Conservation (phyloP, 257 asterid species). For the Knoxia roxburghii region DNA sequence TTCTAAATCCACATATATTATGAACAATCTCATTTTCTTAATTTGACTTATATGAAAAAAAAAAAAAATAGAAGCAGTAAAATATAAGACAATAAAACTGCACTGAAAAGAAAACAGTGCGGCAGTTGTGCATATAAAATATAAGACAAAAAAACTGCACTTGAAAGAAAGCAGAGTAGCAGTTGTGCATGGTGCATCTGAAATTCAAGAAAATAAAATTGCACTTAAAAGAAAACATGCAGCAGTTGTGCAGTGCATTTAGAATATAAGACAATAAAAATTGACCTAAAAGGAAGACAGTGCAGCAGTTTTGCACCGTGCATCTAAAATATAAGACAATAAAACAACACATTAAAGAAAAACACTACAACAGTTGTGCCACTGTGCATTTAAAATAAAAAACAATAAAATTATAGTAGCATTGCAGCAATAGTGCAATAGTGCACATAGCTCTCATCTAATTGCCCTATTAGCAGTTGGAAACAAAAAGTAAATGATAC, state of each 20-base stretch:
- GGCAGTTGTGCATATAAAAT: too few relatives aligned
- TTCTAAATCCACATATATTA: not conserved
- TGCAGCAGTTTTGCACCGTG: not conserved
- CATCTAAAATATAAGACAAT: not conserved
- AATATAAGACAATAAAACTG: not conserved
- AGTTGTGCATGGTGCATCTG: not conserved
- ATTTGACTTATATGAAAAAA: not conserved
- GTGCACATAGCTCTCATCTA: not conserved
- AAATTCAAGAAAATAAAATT: too few relatives aligned
- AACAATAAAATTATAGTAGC: not conserved
- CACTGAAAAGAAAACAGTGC: too few relatives aligned
- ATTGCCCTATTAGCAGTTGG: not conserved
- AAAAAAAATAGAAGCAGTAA: not conserved
- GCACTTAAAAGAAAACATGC: too few relatives aligned
- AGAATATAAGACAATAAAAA: too few relatives aligned
- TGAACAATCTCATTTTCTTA: not conserved
- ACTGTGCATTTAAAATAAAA: not conserved
- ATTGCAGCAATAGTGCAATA: not conserved
- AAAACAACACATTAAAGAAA: not conserved
- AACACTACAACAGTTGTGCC: not conserved
- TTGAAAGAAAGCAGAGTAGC: not conserved
- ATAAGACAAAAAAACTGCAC: too few relatives aligned
- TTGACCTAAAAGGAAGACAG: too few relatives aligned
- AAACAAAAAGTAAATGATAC: not conserved
- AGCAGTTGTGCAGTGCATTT: too few relatives aligned